Conservation (phyloP, 2,329 filamentous ascomycete genomes). For the Dactylellina leptospora region DNA sequence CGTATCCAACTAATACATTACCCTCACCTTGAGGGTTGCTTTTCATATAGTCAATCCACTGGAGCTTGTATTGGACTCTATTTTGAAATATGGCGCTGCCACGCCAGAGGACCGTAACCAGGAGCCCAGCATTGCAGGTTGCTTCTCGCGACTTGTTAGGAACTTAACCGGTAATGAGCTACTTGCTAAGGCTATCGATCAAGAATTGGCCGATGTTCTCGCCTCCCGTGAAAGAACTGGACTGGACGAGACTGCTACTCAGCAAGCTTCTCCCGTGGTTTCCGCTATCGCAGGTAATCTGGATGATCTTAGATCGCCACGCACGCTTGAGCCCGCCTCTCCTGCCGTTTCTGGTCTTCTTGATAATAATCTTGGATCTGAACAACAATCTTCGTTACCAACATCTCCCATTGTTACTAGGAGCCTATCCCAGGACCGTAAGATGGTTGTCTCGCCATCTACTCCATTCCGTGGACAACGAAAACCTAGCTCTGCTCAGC, state of each 20-base stretch:
- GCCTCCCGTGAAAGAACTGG: constrained; percentile 45
- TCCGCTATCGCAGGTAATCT: constrained; percentile 23
- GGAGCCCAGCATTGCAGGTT: constrained; percentile 47
- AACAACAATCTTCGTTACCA: constrained; percentile 26
- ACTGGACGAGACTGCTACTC: constrained; percentile 37
- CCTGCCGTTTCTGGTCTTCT: constrained; percentile 15
- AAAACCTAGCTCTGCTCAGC: constrained; percentile 9
- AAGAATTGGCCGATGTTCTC: constrained; percentile 34
- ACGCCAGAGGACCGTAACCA: constrained; percentile 43
- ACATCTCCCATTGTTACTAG: constrained; percentile 30
- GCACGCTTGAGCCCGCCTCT: constrained; percentile 23
- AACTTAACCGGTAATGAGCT: constrained; percentile 28
- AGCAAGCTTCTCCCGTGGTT: constrained; percentile 40
- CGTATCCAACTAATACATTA: constrained; percentile 36
- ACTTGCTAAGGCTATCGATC: constrained; percentile 39
- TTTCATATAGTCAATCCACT: constrained; percentile 46
- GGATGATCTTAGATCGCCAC: constrained; percentile 39
- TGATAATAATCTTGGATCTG: constrained; percentile 27
- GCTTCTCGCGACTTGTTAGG: constrained; percentile 36
- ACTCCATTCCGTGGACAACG: constrained; percentile 26
- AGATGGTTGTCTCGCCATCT: constrained; percentile 23
- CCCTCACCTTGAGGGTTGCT: constrained; percentile 23
- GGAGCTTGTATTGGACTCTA: constrained; percentile 42
- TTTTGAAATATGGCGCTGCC: constrained; percentile 40
- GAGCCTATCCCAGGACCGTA: constrained; percentile 29